A percentile compares a stretch with the other conserved stretches of the same genome.
Evolutionary conservation across 305 asterid genomes (phyloP).

Genomic region (Solanum hybrid): DNA sequence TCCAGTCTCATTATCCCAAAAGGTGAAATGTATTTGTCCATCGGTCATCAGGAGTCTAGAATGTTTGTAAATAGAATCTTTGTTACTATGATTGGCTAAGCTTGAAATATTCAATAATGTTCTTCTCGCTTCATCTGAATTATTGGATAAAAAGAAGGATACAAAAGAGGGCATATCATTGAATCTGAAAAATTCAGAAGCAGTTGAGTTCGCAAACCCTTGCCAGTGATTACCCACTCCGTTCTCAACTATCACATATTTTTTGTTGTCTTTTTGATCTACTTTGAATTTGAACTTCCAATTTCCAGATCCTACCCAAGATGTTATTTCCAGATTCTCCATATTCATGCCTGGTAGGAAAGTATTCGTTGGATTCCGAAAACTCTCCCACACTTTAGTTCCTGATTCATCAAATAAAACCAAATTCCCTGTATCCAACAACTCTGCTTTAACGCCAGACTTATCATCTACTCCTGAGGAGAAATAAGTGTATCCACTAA

Average conservation of each 20-base stretch:
- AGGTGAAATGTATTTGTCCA: constrained; percentile 20
- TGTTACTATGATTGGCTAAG: not conserved
- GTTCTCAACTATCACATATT: not conserved
- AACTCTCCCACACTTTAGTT: constrained; percentile 6
- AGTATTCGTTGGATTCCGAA: constrained; percentile 7
- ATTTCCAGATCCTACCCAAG: not conserved
- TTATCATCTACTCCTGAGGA: not conserved
- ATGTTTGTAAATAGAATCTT: not conserved
- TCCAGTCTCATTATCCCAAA: not conserved
- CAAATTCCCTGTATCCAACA: constrained; percentile 4
- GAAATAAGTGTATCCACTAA: not conserved
- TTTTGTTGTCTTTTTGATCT: not conserved
- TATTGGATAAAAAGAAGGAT: not conserved
- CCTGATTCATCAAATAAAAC: constrained; percentile 8
- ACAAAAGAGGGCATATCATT: not conserved
- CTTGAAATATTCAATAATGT: not conserved
- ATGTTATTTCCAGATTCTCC: constrained; percentile 8
- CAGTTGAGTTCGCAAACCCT: constrained; percentile 4
- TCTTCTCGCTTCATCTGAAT: not conserved
- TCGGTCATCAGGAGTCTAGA: constrained; percentile 23
- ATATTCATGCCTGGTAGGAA: constrained; percentile 34
- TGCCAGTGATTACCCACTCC: constrained; percentile 12
- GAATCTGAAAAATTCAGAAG: not conserved
- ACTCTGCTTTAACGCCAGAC: constrained; percentile 16
- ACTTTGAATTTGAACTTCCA: constrained; percentile 8